A percentile compares a stretch with the other conserved stretches of the same genome.
Evolutionary conservation across 495 filamentous ascomycete genomes (phyloP).

Genomic region (Neurospora discreta): DNA sequence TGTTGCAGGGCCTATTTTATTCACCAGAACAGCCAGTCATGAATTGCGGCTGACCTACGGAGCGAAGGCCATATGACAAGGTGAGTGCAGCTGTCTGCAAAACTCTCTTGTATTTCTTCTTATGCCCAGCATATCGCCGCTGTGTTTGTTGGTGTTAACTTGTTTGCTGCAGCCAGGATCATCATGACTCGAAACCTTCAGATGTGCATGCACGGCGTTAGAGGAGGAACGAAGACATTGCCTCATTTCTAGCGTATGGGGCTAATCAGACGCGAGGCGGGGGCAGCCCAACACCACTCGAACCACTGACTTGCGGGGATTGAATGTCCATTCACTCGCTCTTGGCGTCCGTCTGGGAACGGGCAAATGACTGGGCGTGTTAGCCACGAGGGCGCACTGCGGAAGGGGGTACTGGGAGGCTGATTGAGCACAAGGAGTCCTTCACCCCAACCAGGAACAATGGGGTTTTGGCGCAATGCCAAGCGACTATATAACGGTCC

Average conservation of each 20-base stretch:
- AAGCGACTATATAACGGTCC: neutral
- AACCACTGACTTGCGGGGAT: neutral
- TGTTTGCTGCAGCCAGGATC: neutral
- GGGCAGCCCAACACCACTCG: neutral
- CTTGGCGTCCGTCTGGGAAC: neutral
- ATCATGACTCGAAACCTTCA: neutral
- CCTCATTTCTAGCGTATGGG: neutral
- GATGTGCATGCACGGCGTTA: neutral
- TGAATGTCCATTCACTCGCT: neutral
- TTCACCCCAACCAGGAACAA: neutral
- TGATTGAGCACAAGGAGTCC: neutral
- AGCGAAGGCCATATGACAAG: neutral
- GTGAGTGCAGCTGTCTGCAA: neutral
- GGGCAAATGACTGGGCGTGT: neutral
- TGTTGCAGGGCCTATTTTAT: conserved; percentile 44
- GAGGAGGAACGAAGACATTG: neutral
- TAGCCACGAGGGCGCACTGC: neutral
- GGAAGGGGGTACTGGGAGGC: neutral
- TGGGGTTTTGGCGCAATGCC: neutral
- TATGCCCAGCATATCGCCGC: neutral
- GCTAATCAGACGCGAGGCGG: neutral
- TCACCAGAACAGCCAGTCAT: conserved; percentile 27
- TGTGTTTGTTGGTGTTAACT: neutral
- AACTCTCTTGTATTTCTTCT: neutral
- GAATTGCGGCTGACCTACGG: neutral